Conservation (phyloP, 371 early-diverging fungal genomes). For the Lichtheimia ramosa region DNA sequence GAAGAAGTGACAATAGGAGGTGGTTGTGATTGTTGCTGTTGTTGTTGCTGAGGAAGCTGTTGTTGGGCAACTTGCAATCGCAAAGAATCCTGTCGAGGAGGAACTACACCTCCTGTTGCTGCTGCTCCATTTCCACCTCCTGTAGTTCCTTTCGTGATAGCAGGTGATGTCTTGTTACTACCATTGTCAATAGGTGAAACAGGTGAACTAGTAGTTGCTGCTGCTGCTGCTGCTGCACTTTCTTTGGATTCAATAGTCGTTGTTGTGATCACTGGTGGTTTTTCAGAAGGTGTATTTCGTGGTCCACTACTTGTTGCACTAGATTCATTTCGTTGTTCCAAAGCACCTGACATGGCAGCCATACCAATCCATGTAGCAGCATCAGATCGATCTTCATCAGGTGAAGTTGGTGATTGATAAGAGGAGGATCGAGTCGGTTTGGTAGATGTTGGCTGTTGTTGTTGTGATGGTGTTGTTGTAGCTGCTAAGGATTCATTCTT, state of each 20-base stretch:
- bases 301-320: not conserved
- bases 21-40: conserved; percentile 9
- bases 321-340: not conserved
- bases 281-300: not conserved
- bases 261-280: conserved; percentile 3
- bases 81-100: conserved; percentile 19
- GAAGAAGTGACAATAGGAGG: conserved; percentile 14
- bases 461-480: not conserved
- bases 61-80: conserved; percentile 13
- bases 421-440: conserved; percentile 1
- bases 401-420: not conserved
- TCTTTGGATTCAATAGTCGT: not conserved
- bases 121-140: not conserved
- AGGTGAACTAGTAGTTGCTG: conserved; percentile 7
- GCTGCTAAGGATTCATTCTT: not conserved
- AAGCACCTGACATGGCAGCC: conserved; percentile 8
- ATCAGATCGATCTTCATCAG: not conserved
- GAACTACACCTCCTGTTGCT: conserved; percentile 5
- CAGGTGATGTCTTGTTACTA: not conserved
- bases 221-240: too few species aligned
- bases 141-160: not conserved
- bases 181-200: not conserved
- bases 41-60: conserved; percentile 5
- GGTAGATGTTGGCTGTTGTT: not conserved
- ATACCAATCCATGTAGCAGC: conserved; percentile 10